Base-by-base conservation (phyloP, 305 asterid species). In the Solanum chacoense region DNA sequence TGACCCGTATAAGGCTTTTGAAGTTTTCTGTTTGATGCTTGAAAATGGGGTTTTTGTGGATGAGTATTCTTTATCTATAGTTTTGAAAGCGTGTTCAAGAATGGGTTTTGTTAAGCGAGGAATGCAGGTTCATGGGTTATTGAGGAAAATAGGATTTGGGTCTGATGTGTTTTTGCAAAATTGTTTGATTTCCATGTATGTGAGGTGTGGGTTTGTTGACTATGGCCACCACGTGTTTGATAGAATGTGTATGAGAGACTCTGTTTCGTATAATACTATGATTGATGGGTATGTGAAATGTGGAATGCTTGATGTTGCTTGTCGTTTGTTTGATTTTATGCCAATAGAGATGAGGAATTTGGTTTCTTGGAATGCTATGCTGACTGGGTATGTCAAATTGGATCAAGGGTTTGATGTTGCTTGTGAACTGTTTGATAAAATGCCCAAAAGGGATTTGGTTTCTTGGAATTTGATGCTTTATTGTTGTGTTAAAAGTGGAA, bases 381-480 rank as follows among this genome's bases (percentile, higher is more conserved):
- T 95, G 42, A 87, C 94, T 73, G 99, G 96, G 16, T 94, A 93
- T 86, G 89, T 92, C 88, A 93, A 93, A 85, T 63, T 88, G 84
- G 92, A 91, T 74, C 87, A 92, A 40, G 96, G 96, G 55, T 93
- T 92, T 75, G 92, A 90, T 88, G 85, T 37, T 85, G 95, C 96
- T 8, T 45, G 86, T 90, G 90, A 92, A 10, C 73, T 97, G 93
- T 97, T 97, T 83, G 93, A 91, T 89, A 85, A 81, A 90, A 95
- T 94, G 96, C 98, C 94, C 0, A 71, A 89, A 18, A 94, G 94
- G 79, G 98, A 97, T 89, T 92, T 94, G 92, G 97, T 97, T 91
- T 95, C 99, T 26, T 96, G 97, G 98, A 97, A 97, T 89, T 93
- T 94, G 85, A 94, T 94, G 97, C 90, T 94, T 79, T 96, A 92